These are phyloP conservation scores for Fusarium sublunatum DNA, from an alignment of 2,329 filamentous ascomycete species.

Conservation along the genomic window DNA sequence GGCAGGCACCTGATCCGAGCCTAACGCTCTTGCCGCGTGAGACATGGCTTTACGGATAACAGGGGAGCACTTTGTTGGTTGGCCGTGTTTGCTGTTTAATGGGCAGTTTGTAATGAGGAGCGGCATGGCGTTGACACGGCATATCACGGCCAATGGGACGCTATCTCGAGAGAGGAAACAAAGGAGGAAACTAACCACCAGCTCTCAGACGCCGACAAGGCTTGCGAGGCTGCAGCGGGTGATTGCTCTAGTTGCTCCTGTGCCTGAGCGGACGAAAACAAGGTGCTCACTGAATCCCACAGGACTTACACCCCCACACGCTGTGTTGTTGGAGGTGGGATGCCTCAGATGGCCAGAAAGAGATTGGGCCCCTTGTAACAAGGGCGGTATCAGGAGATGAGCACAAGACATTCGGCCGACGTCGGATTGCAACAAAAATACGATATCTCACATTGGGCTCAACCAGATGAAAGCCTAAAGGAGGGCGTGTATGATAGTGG, in stretches of 20 bases:
- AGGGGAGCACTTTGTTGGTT: slow-evolving; percentile 12
- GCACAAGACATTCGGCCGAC: slow-evolving; percentile 4
- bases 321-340: slow-evolving; percentile 22
- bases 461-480: background rate
- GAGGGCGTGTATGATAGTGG: slow-evolving; percentile 10
- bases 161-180: slow-evolving; percentile 20
- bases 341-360: slow-evolving; percentile 24
- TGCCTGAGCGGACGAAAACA: slow-evolving; percentile 16
- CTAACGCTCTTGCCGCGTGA: slow-evolving; percentile 30
- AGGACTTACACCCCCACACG: slow-evolving; percentile 28
- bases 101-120: slow-evolving; percentile 14
- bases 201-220: background rate
- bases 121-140: slow-evolving; percentile 27
- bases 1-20: slow-evolving; percentile 37
- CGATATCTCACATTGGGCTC: slow-evolving; percentile 9
- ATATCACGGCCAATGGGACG: slow-evolving; percentile 20
- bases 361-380: slow-evolving; percentile 9
- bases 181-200: slow-evolving; percentile 27
- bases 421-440: slow-evolving; percentile 9
- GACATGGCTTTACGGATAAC: slow-evolving; percentile 9
- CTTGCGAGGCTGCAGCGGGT: slow-evolving; percentile 27
- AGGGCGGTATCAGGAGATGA: slow-evolving; percentile 23
- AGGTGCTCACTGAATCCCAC: slow-evolving; percentile 20
- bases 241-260: slow-evolving; percentile 17
- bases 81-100: slow-evolving; percentile 8